phyloP scores from a whole-genome alignment of 2,329 filamentous ascomycete species.

The Zasmidium angulare region DNA sequence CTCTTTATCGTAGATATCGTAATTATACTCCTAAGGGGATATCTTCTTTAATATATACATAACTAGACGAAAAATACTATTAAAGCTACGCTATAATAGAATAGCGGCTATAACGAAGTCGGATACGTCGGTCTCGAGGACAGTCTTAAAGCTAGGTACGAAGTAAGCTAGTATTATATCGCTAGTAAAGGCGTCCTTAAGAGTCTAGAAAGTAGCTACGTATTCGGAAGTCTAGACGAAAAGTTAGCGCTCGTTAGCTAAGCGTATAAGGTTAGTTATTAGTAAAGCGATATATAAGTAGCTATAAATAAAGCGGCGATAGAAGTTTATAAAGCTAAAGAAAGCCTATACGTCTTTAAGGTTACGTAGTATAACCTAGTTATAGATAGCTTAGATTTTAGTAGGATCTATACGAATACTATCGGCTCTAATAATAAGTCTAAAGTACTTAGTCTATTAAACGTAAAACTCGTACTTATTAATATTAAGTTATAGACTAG shows the following conservation, averaged over 20 bases:
- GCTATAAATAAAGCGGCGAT: neutral
- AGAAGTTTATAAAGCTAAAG: constrained; percentile 2
- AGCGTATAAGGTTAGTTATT: neutral
- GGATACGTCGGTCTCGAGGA: neutral
- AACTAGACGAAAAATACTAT: constrained; percentile 10
- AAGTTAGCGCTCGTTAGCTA: neutral
- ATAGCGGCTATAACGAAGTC: neutral
- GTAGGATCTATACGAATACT: neutral
- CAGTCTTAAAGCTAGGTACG: neutral
- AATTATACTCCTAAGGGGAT: constrained; percentile 19
- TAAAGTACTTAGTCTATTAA: no score
- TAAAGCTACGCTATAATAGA: neutral
- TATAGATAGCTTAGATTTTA: neutral
- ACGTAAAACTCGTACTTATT: no score
- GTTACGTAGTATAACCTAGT: neutral
- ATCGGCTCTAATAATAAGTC: no score
- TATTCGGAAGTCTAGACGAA: neutral
- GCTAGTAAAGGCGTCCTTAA: neutral
- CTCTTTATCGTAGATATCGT: no score
- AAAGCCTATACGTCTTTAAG: constrained; percentile 1
- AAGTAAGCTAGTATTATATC: neutral
- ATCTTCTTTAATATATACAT: constrained; percentile 29
- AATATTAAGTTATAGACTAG: no score
- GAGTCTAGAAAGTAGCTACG: neutral
- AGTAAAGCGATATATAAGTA: neutral